Percentiles rank a stretch among this genome's conserved stretches.
phyloP scores from a whole-genome alignment of 371 early-diverging fungal genomes.

The Apophysomyces elegans region DNA sequence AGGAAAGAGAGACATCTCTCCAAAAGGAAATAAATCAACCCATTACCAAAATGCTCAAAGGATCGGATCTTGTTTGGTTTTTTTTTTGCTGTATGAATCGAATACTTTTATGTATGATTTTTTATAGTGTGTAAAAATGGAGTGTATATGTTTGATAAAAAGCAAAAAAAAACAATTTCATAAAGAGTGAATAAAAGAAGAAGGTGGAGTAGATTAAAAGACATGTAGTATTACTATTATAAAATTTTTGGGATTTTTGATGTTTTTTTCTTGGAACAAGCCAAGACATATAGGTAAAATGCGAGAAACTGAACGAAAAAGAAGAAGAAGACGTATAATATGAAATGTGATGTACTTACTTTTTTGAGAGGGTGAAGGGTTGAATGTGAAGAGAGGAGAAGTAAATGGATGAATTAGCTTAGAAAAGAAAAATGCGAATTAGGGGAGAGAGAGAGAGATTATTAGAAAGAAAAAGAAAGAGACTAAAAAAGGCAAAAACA shows the following conservation, averaged over 20 bases:
- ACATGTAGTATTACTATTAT: neutral
- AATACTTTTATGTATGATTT: conserved; percentile 9
- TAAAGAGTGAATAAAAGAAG: conserved; percentile 6
- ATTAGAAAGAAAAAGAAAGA: neutral
- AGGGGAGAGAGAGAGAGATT: neutral
- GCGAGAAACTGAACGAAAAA: too few species aligned
- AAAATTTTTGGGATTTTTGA: too few species aligned
- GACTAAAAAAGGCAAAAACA: conserved; percentile 10
- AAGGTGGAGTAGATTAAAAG: conserved; percentile 2
- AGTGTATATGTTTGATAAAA: neutral
- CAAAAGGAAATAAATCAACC: too few species aligned
- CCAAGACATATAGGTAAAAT: conserved; percentile 1
- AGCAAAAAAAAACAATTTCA: neutral
- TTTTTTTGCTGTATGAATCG: neutral
- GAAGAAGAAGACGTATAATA: neutral
- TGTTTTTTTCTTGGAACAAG: neutral
- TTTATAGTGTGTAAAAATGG: neutral
- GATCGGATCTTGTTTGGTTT: too few species aligned
- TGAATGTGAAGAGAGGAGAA: conserved; percentile 7
- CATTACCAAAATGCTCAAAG: too few species aligned
- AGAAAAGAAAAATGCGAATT: neutral
- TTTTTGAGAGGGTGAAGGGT: neutral
- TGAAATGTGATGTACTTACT: conserved; percentile 6
- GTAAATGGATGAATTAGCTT: neutral
- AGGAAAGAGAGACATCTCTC: neutral